Conservation (phyloP, 2,329 filamentous ascomycete genomes). For the Rutstroemia sydowiana region DNA sequence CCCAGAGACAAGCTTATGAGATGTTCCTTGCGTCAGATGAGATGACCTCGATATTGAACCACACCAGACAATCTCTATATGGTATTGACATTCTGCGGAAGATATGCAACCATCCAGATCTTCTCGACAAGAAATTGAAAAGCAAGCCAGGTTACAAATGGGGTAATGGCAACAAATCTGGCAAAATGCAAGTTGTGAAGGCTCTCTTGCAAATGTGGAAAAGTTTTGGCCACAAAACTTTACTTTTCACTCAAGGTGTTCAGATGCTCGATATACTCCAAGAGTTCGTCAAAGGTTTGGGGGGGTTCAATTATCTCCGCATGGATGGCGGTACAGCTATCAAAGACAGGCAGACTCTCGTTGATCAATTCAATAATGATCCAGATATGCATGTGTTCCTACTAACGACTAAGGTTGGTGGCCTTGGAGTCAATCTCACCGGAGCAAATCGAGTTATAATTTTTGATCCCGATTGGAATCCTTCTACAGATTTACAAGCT, state of each 20-base stretch:
- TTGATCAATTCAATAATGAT: constrained; percentile 86
- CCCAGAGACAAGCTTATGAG: constrained; percentile 75
- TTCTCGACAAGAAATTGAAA: constrained; percentile 56
- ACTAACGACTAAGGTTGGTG: constrained; percentile 91
- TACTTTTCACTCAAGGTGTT: constrained; percentile 87
- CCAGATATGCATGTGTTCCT: constrained; percentile 79
- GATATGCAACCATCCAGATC: constrained; percentile 94
- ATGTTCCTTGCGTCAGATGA: constrained; percentile 75
- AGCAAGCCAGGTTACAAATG: constrained; percentile 63
- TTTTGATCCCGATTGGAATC: constrained; percentile 98
- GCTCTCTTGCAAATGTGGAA: constrained; percentile 84
- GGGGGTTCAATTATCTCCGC: constrained; percentile 68
- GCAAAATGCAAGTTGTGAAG: constrained; percentile 94
- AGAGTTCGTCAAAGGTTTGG: constrained; percentile 62
- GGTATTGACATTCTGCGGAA: constrained; percentile 91
- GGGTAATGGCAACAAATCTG: constrained; percentile 71
- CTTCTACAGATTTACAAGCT: constrained; percentile 91
- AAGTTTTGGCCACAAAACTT: constrained; percentile 74
- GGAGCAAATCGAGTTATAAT: constrained; percentile 96
- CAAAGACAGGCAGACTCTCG: constrained; percentile 78
- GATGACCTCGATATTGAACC: constrained; percentile 72
- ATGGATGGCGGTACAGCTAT: constrained; percentile 94
- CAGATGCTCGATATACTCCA: constrained; percentile 96
- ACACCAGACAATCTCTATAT: constrained; percentile 71
- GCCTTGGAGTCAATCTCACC: constrained; percentile 87